Evolutionary conservation across 306 rosid genomes (phyloP).

Genomic region (Prunus mira): DNA sequence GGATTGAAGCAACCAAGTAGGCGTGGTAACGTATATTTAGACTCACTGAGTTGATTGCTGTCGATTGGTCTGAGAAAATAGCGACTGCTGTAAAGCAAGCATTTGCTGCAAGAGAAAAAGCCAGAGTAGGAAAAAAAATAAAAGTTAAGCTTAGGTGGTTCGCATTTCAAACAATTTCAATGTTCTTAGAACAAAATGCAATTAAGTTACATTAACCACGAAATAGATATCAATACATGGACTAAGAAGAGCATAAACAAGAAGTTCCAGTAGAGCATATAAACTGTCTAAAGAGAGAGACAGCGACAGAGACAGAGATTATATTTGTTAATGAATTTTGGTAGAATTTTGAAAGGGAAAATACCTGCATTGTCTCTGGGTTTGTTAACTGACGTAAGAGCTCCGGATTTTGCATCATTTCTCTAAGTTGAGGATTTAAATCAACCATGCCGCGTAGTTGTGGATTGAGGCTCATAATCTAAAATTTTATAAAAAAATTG

Average conservation of each 20-base stretch:
- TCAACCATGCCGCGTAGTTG: constrained; percentile 52
- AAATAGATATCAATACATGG: neutral
- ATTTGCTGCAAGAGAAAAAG: constrained; percentile 42
- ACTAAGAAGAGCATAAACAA: neutral
- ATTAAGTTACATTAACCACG: neutral
- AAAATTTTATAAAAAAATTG: constrained; percentile 1
- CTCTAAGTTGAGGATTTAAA: constrained; percentile 55
- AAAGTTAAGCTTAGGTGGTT: neutral
- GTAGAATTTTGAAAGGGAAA: neutral
- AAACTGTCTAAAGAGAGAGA: neutral
- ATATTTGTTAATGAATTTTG: neutral
- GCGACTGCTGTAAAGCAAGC: constrained; percentile 48
- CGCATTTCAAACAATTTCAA: neutral
- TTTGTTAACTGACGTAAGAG: constrained; percentile 50
- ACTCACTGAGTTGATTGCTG: constrained; percentile 53
- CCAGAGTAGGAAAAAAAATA: neutral
- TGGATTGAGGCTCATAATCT: constrained; percentile 50
- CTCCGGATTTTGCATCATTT: constrained; percentile 67
- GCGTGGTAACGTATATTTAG: neutral
- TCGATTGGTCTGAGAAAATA: constrained; percentile 43
- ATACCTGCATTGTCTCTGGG: constrained; percentile 60
- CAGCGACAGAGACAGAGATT: neutral
- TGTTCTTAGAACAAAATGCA: neutral
- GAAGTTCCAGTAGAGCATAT: neutral
- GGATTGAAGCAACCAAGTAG: neutral